A percentile compares a stretch with the other conserved stretches of the same genome.
Evolutionary conservation across 495 filamentous ascomycete species (phyloP).

Genomic region (Tuber aestivum): DNA sequence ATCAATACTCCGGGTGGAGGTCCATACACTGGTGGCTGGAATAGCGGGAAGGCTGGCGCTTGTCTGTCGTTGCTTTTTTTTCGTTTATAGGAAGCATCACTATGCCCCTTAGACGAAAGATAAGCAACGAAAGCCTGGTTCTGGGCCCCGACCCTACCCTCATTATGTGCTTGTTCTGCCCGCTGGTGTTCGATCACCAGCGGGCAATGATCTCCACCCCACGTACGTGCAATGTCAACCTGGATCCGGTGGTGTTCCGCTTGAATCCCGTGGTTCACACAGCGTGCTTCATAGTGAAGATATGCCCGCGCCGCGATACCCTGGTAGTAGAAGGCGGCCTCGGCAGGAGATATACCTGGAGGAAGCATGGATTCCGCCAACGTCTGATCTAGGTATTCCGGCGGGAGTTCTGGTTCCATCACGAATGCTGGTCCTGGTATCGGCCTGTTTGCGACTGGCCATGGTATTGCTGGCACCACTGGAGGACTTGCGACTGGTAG

Average conservation of each 20-base stretch:
- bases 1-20: neutral
- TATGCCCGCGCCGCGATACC: neutral
- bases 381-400: neutral
- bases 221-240: neutral
- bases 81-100: neutral
- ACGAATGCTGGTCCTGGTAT: neutral
- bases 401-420: neutral
- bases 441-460: neutral
- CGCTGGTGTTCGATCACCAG: neutral
- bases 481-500: neutral
- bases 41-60: neutral
- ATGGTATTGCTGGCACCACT: neutral
- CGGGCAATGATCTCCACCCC: neutral
- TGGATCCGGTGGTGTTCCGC: neutral
- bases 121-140: conserved; percentile 1
- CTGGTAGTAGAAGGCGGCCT: neutral
- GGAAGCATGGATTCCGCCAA: neutral
- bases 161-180: neutral
- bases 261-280: neutral
- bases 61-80: neutral
- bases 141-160: neutral
- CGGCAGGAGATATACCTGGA: neutral
- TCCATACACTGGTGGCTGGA: neutral
- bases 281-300: neutral
- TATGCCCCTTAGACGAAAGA: neutral